Evolutionary conservation across 805 yeast species (phyloP), one percentile per base, ranked within the genome.

Genomic region (Candida krabiensis): DNA sequence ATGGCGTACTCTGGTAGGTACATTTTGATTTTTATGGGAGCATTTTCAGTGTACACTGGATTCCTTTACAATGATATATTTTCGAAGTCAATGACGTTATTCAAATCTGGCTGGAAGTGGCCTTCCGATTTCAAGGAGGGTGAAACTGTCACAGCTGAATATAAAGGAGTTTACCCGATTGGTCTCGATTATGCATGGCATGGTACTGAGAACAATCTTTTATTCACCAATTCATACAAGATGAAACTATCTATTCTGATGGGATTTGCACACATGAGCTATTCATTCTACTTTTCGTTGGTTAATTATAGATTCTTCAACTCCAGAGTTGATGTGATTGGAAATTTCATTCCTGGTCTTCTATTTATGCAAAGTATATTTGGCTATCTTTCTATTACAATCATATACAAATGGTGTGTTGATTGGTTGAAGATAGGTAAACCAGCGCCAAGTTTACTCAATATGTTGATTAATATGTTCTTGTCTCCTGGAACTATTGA

Each of bases 151-250:
- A 56, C 60, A 24, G 88, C 80, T 4, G 59, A 60, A 7, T 67
- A 64, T 40, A 61, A 65, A 7, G 80, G 80, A 19, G 71, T 72
- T 8, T 83, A 83, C 50, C 66, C 77, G 19, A 61, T 80, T 40
- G 90, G 90, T 40, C 58, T 83, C 34, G 90, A 83, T 62, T 75
- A 79, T 61, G 79, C 76, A 12, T 83, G 90, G 90, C 90, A 83
- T 56, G 88, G 88, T n/a, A 65, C 88, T 22, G 90, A 83, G 43
- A 83, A 83, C 55, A 80, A 77, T 22, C 64, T 83, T 39, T 60
- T 83, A 35, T 83, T 83, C 57, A 68, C 85, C 21, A 83, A 83
- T 56, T 83, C 89, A 0, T 82, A 80, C 61, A 83, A 83, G 60
- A 83, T 83, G 90, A 83, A 83, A 50, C 62, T 83, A 41, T 83